Evolutionary conservation across 768 basidiomycete genomes (phyloP), one percentile per base, ranked within the genome.

Genomic region (Boletellus emodensis): DNA sequence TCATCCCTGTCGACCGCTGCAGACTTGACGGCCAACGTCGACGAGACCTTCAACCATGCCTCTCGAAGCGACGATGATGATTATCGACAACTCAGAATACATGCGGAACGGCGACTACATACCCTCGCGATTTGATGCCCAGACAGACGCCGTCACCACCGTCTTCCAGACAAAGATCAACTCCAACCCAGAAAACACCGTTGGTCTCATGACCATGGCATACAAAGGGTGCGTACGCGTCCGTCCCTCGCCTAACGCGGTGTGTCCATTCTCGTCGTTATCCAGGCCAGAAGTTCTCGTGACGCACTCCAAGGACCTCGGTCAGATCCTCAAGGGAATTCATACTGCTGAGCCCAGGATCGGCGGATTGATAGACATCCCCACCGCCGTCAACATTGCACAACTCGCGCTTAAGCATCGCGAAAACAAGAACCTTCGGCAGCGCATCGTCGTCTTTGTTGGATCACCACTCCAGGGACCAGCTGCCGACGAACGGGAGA

Each of bases 151-250:
- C 2, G 89, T 94, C 56, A 93, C 82, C 49, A 82, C 85, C 49
- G 78, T 97, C 60, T 94, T 96, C 69, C 85, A 87, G 66, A 84
- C 90, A 46, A 99, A 99, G 79, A 87, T 87, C 59, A 87, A 91
- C 66, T 87, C 92, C 22, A 98, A 99, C 73, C 92, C 95, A 15
- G 96, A 99, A 73, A 97, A 90, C 71, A 93, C 93, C 11, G 94
- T 97, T 37, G 96, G 96, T 5, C 74, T 97, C 37, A 96, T 99
- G 94, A 91, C 92, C 26, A 95, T 95, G 92, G 95, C 93, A 13
- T 90, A 92, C 49, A 96, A 96, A 70, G 86, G 87, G 95, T 95
- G 62, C 68, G 81, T 57, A 40, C 47, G 64, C 56, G 32, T 48
- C 24, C 17, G 1, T 8, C 14, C 48, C 38, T 48, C 15, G 14